phyloP scores from a whole-genome alignment of 345 rosid species.

The Litchi chinensis region DNA sequence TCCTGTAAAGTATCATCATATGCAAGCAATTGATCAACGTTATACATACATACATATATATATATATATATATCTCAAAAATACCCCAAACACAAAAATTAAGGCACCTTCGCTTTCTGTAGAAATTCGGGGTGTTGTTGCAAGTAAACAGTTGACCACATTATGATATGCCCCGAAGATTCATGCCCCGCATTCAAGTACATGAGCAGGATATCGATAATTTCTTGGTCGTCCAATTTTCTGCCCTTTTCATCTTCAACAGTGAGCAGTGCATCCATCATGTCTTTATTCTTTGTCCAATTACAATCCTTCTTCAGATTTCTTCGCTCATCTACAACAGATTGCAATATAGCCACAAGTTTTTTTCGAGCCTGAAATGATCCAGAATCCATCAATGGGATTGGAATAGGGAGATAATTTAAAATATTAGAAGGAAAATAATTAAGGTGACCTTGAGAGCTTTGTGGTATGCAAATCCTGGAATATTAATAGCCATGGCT shows the following conservation, averaged over 20 bases:
- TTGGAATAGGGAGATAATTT: too few relatives aligned
- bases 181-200: slow-evolving; percentile 93
- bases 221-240: slow-evolving; percentile 63
- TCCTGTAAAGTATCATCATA: slow-evolving; percentile 33
- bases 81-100: not conserved
- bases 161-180: slow-evolving; percentile 81
- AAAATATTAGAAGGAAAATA: not conserved
- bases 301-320: slow-evolving; percentile 28
- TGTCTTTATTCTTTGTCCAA: slow-evolving; percentile 51
- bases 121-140: slow-evolving; percentile 69
- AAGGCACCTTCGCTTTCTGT: slow-evolving; percentile 61
- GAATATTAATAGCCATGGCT: slow-evolving; percentile 86
- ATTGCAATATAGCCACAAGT: slow-evolving; percentile 62
- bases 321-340: slow-evolving; percentile 59
- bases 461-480: slow-evolving; percentile 79
- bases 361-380: slow-evolving; percentile 67
- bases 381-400: not conserved
- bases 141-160: slow-evolving; percentile 80
- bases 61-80: too few relatives aligned
- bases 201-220: slow-evolving; percentile 78
- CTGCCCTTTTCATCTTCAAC: slow-evolving; percentile 73
- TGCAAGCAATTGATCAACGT: too few relatives aligned
- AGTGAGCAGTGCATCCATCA: slow-evolving; percentile 72
- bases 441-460: slow-evolving; percentile 66
- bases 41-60: too few relatives aligned